Conservation (phyloP, 192 early-diverging fungal species). For the Coemansia sp. region DNA sequence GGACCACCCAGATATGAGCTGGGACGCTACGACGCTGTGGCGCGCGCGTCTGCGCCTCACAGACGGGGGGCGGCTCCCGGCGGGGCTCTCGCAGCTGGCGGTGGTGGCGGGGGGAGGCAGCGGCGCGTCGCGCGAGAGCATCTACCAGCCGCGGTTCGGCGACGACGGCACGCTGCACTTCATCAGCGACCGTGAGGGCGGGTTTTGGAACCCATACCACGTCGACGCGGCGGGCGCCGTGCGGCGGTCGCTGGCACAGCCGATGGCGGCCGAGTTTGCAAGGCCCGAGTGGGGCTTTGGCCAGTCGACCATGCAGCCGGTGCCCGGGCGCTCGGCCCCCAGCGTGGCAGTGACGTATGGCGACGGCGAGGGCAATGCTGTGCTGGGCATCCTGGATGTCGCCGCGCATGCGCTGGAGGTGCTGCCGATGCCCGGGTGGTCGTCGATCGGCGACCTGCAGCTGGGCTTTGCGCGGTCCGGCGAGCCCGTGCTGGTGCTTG, state of each 20-base stretch:
- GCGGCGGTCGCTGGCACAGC: constrained; percentile 45
- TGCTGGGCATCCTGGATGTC: constrained; percentile 37
- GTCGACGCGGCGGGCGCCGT: constrained; percentile 43
- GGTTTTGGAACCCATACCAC: constrained; percentile 75
- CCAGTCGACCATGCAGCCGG: constrained; percentile 39
- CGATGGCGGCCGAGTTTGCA: constrained; percentile 68
- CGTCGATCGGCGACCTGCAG: constrained; percentile 28
- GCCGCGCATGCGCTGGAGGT: constrained; percentile 27
- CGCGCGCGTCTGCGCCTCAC: constrained; percentile 35
- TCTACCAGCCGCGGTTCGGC: constrained; percentile 69
- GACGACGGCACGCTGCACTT: constrained; percentile 64
- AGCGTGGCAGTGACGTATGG: constrained; percentile 28
- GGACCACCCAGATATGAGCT: constrained; percentile 81
- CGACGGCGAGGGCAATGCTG: constrained; percentile 3
- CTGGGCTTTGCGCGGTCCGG: constrained; percentile 28
- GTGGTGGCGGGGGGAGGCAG: constrained; percentile 51
- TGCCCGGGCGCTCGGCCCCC: constrained; percentile 13
- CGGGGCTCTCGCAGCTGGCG: neutral
- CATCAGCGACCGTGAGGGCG: constrained; percentile 62
- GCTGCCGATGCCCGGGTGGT: constrained; percentile 45
- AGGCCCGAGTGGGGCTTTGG: constrained; percentile 60
- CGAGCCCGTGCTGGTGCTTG: constrained; percentile 37
- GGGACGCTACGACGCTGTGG: constrained; percentile 70
- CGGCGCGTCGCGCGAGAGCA: constrained; percentile 21
- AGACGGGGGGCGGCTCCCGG: neutral